phyloP scores from a whole-genome alignment of 768 basidiomycete species.

The Termitomyces heimii region DNA sequence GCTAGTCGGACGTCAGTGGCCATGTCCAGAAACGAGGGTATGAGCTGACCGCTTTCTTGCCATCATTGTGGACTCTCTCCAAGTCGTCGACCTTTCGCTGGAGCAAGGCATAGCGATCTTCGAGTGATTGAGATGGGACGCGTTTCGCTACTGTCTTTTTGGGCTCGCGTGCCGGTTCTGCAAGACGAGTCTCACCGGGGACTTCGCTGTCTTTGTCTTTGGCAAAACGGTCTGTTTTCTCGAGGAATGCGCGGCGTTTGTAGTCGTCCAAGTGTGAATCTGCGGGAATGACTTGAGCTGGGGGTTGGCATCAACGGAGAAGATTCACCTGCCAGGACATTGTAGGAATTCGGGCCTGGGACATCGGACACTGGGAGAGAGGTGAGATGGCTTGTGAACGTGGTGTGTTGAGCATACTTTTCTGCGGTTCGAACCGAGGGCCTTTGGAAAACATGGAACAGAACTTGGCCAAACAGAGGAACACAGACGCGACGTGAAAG shows the following conservation, averaged over 20 bases:
- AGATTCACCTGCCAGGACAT: slow-evolving; percentile 29
- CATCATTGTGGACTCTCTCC: slow-evolving; percentile 55
- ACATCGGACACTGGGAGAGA: slow-evolving; percentile 36
- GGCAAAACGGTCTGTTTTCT: slow-evolving; percentile 47
- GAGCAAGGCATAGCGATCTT: slow-evolving; percentile 48
- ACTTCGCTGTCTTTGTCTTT: slow-evolving; percentile 35
- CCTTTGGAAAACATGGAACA: slow-evolving; percentile 41
- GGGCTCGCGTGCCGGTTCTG: background rate
- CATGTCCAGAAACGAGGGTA: background rate
- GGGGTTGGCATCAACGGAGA: background rate
- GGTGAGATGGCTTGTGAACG: background rate
- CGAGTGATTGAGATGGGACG: slow-evolving; percentile 15
- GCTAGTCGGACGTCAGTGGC: slow-evolving; percentile 31
- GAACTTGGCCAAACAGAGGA: slow-evolving; percentile 11
- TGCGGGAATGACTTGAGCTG: slow-evolving; percentile 10
- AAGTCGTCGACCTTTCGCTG: slow-evolving; percentile 62
- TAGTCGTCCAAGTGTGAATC: slow-evolving; percentile 44
- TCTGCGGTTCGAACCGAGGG: slow-evolving; percentile 36
- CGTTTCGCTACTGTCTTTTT: slow-evolving; percentile 17
- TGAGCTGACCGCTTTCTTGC: slow-evolving; percentile 54
- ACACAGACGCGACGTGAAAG: slow-evolving; percentile 13
- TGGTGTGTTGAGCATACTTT: slow-evolving; percentile 20
- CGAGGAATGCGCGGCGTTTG: slow-evolving; percentile 54
- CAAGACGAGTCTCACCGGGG: slow-evolving; percentile 27
- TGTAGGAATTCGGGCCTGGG: slow-evolving; percentile 48